A percentile compares a stretch with the other conserved stretches of the same genome.
phyloP scores from a whole-genome alignment of 169 alveolate genomes.

The Theileria sp. region DNA sequence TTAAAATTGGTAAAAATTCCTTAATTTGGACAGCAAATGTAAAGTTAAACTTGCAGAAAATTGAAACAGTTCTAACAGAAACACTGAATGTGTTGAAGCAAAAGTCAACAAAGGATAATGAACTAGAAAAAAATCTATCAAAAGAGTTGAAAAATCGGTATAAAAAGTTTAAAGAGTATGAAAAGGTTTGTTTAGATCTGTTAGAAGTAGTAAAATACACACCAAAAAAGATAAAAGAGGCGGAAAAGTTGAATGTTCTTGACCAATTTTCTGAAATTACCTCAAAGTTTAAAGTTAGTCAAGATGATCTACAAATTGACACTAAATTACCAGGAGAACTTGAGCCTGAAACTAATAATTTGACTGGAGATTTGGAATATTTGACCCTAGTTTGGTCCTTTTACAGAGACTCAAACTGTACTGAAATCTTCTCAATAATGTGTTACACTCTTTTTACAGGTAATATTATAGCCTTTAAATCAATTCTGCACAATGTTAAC shows the following conservation, averaged over 20 bases:
- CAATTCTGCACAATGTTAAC: conserved; percentile 17
- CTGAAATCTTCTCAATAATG: conserved; percentile 45
- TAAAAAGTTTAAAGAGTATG: conserved; percentile 17
- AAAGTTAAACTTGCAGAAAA: conserved; percentile 38
- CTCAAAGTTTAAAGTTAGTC: conserved; percentile 21
- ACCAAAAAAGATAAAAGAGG: background rate
- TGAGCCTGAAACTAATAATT: no score
- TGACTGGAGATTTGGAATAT: background rate
- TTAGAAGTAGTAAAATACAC: background rate
- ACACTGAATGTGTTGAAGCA: conserved; percentile 20
- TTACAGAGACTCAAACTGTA: conserved; percentile 49
- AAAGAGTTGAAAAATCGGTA: background rate
- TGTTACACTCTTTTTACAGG: conserved; percentile 45
- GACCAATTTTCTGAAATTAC: conserved; percentile 5
- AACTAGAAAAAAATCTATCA: background rate
- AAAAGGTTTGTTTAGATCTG: background rate
- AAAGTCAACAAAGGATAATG: background rate
- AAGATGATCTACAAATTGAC: background rate
- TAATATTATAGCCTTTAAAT: conserved; percentile 29
- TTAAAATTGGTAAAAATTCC: conserved; percentile 31
- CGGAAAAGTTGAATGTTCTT: background rate
- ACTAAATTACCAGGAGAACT: background rate
- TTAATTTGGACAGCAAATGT: conserved; percentile 40
- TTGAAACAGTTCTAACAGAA: conserved; percentile 30
- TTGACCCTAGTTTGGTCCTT: conserved; percentile 48